A percentile compares a stretch with the other conserved stretches of the same genome.
Evolutionary conservation across 129 eudicot species (phyloP).

Genomic region (Lactuca saligna): DNA sequence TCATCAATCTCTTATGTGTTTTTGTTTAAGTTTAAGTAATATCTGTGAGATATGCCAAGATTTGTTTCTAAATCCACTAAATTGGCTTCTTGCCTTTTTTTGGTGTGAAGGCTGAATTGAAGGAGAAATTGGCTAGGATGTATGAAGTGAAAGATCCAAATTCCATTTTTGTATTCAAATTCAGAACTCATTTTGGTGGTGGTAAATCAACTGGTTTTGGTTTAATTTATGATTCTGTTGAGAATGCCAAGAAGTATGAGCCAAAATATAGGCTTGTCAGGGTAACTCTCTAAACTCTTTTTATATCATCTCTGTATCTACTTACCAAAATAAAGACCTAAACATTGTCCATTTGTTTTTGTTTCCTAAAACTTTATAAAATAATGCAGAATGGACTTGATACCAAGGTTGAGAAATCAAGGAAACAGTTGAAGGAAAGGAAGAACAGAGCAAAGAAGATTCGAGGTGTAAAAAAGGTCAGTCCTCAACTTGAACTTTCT

Average conservation of each 20-base stretch:
- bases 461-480: constrained; percentile 39
- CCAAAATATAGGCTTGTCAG: constrained; percentile 74
- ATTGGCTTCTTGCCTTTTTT: background rate
- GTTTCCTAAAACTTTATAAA: background rate
- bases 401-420: constrained; percentile 39
- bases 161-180: constrained; percentile 71
- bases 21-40: background rate
- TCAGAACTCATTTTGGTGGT: constrained; percentile 84
- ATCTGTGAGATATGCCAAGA: background rate
- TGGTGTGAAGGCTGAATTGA: constrained; percentile 53
- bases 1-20: background rate
- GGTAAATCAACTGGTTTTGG: constrained; percentile 85
- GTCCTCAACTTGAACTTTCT: background rate
- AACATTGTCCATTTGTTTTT: background rate
- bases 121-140: constrained; percentile 60
- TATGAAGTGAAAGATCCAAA: constrained; percentile 64
- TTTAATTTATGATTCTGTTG: constrained; percentile 71
- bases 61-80: background rate
- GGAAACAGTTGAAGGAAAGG: constrained; percentile 47
- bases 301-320: no score
- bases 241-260: constrained; percentile 71
- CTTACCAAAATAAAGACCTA: no score
- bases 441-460: constrained; percentile 49
- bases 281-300: constrained; percentile 34
- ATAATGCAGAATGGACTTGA: constrained; percentile 37